Percentiles rank a stretch among this genome's conserved stretches.
phyloP scores from a whole-genome alignment of 2,329 filamentous ascomycete genomes.

The Fusarium nygamai region DNA sequence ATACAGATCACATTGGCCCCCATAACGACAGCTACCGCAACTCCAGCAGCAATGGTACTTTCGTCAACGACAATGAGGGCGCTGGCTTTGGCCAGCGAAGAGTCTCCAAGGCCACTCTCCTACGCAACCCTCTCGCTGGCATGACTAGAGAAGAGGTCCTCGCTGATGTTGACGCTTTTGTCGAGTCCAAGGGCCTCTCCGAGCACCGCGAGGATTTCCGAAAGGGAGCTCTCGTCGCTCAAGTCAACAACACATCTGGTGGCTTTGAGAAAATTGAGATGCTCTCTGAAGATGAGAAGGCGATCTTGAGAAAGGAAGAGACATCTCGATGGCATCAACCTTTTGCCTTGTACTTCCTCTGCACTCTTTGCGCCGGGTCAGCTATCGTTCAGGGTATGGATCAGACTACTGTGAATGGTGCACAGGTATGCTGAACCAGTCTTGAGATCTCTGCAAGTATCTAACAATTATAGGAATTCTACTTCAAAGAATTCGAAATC shows the following conservation, averaged over 20 bases:
- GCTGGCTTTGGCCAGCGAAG: conserved; percentile 4
- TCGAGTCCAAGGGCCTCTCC: conserved; percentile 46
- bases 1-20: background rate
- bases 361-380: conserved; percentile 48
- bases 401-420: conserved; percentile 72
- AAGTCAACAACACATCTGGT: conserved; percentile 50
- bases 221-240: conserved; percentile 62
- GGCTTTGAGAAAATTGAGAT: conserved; percentile 44
- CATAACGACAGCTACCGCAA: conserved; percentile 8
- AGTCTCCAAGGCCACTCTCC: conserved; percentile 41
- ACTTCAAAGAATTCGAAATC: conserved; percentile 46
- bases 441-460: rapidly evolving
- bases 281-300: conserved; percentile 45
- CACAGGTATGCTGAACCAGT: conserved; percentile 54
- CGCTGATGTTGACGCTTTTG: conserved; percentile 50
- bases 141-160: conserved; percentile 45
- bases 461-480: conserved; percentile 45
- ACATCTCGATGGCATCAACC: conserved; percentile 48
- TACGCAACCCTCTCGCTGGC: conserved; percentile 46
- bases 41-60: conserved; percentile 36
- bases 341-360: conserved; percentile 49
- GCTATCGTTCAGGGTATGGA: conserved; percentile 75
- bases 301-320: conserved; percentile 42
- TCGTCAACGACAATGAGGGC: conserved; percentile 23
- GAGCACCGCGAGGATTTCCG: conserved; percentile 57